Conservation (phyloP, 306 rosid species). For the Albizia julibrissin region DNA sequence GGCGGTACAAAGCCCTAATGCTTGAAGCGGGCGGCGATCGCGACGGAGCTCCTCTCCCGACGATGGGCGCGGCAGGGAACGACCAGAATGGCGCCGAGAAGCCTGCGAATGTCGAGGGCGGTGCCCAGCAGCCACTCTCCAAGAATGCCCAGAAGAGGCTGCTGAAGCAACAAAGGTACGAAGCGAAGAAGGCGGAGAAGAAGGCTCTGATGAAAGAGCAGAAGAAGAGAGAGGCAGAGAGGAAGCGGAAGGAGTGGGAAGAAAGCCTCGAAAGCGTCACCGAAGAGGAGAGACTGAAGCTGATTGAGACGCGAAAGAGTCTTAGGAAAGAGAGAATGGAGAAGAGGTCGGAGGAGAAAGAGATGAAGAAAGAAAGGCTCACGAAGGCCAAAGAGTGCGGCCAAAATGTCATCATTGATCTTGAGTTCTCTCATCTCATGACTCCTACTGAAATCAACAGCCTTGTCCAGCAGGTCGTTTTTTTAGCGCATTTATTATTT, state of each 20-base stretch:
- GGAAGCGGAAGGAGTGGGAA: slow-evolving; percentile 88
- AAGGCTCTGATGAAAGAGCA: slow-evolving; percentile 69
- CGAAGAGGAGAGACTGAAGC: slow-evolving; percentile 68
- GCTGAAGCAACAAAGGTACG: slow-evolving; percentile 66
- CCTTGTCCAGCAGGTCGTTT: slow-evolving; percentile 79
- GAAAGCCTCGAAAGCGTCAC: slow-evolving; percentile 52
- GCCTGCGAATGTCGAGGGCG: not conserved
- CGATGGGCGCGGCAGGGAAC: slow-evolving; percentile 36
- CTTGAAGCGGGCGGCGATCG: not conserved
- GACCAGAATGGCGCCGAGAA: slow-evolving; percentile 22
- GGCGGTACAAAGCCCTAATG: not conserved
- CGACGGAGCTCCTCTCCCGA: not conserved
- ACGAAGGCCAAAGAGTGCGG: slow-evolving; percentile 51
- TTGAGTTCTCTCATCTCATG: slow-evolving; percentile 81
- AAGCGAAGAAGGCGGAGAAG: slow-evolving; percentile 83
- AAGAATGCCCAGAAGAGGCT: slow-evolving; percentile 82
- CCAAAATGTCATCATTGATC: slow-evolving; percentile 79
- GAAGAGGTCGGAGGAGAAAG: slow-evolving; percentile 60
- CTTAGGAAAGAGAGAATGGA: slow-evolving; percentile 87
- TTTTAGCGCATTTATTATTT: not conserved
- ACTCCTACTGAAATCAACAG: slow-evolving; percentile 73
- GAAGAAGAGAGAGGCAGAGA: slow-evolving; percentile 56
- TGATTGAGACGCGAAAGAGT: slow-evolving; percentile 63
- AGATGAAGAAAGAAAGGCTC: slow-evolving; percentile 60
- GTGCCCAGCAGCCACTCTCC: slow-evolving; percentile 38